Evolutionary conservation across 345 rosid species (phyloP).

Genomic region (Eucalyptus polybractea): DNA sequence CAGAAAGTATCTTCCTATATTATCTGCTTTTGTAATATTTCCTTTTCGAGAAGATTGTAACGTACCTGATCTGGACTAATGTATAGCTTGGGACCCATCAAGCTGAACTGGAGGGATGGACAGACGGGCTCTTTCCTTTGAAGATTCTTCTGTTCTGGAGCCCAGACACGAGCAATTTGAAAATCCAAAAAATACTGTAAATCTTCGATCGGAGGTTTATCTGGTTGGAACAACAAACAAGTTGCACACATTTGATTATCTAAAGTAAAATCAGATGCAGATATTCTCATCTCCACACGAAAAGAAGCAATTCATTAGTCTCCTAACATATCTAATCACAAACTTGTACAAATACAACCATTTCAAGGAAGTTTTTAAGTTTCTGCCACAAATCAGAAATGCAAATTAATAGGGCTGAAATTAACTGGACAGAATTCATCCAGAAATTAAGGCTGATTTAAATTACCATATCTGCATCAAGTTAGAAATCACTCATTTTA

Average conservation of each 20-base stretch:
- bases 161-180: slow-evolving; percentile 86
- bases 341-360: not conserved
- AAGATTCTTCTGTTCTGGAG: slow-evolving; percentile 81
- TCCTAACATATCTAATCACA: not conserved
- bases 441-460: not conserved
- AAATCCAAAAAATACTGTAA: slow-evolving; percentile 90
- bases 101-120: slow-evolving; percentile 84
- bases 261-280: not conserved
- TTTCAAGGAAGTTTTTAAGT: not conserved
- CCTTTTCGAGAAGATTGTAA: not conserved
- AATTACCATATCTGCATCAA: not conserved
- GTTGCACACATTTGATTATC: not conserved
- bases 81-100: slow-evolving; percentile 98
- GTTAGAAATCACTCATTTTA: not conserved
- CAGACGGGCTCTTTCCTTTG: slow-evolving; percentile 93
- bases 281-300: not conserved
- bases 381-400: not conserved
- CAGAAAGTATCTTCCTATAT: not conserved
- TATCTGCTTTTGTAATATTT: not conserved
- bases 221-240: slow-evolving; percentile 19
- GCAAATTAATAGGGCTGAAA: not conserved
- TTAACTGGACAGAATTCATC: not conserved
- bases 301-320: not conserved
- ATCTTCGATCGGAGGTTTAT: slow-evolving; percentile 96
- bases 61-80: slow-evolving; percentile 88